These are phyloP conservation scores for Fusarium torulosum DNA, from an alignment of 2,329 filamentous ascomycete genomes.

Conservation along the genomic window DNA sequence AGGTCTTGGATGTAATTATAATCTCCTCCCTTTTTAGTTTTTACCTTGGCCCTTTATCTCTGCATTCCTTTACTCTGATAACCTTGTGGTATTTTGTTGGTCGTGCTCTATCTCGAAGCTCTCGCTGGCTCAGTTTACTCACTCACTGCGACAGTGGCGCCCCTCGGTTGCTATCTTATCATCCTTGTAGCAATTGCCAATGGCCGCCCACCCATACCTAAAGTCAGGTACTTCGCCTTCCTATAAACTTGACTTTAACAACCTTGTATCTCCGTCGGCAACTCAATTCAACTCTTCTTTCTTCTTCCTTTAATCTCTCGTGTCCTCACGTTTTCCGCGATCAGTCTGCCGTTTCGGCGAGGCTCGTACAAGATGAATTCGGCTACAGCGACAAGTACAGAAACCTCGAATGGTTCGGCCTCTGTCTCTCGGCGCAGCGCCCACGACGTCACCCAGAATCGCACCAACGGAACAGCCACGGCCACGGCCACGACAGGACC, in stretches of 20 bases:
- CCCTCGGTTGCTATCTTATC: conserved; percentile 24
- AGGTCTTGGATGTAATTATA: not conserved
- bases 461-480: conserved; percentile 43
- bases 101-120: conserved; percentile 35
- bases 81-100: conserved; percentile 25
- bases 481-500: conserved; percentile 32
- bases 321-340: conserved; percentile 4
- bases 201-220: conserved; percentile 15
- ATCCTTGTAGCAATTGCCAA: conserved; percentile 34
- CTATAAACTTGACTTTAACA: conserved; percentile 31
- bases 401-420: conserved; percentile 47
- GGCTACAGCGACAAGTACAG: conserved; percentile 55
- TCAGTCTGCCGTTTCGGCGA: conserved; percentile 35
- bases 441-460: conserved; percentile 46
- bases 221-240: not conserved
- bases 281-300: conserved; percentile 10
- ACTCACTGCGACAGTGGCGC: conserved; percentile 38
- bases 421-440: conserved; percentile 46
- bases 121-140: conserved; percentile 33
- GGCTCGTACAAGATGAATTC: conserved; percentile 55
- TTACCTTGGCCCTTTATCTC: conserved; percentile 21
- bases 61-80: conserved; percentile 41
- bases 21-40: conserved; percentile 19
- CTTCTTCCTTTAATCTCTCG: not conserved
- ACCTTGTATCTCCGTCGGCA: conserved; percentile 11